Percentiles rank a stretch among this genome's conserved stretches.
Conservation (phyloP, 805 yeast genomes). For the Candida qinlingensis region DNA sequence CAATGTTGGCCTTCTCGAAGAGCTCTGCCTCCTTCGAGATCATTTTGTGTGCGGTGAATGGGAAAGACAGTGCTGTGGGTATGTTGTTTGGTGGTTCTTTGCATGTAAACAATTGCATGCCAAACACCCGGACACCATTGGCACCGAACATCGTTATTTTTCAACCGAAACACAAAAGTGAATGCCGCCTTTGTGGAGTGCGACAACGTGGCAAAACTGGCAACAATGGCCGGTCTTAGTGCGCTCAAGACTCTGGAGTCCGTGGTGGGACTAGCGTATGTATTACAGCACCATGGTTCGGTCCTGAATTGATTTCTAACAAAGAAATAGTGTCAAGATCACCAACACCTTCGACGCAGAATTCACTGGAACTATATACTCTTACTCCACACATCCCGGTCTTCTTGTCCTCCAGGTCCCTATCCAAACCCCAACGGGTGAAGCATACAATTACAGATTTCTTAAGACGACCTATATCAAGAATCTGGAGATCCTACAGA, state of each 20-base stretch:
- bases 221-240: conserved; percentile 3
- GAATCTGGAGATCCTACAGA: conserved; percentile 41
- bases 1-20: conserved; percentile 28
- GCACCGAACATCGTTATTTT: too few species aligned
- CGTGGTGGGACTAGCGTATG: conserved; percentile 13
- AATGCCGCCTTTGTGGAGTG: neutral
- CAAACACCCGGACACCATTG: neutral
- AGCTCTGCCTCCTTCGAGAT: conserved; percentile 26
- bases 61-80: neutral
- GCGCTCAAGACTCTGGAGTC: conserved; percentile 8
- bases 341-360: conserved; percentile 53
- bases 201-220: too few species aligned
- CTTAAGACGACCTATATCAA: conserved; percentile 56
- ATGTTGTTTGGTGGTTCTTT: neutral
- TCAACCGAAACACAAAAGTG: too few species aligned
- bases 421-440: conserved; percentile 3
- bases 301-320: neutral
- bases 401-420: conserved; percentile 28
- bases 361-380: conserved; percentile 57
- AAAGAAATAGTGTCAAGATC: conserved; percentile 44
- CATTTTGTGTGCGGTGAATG: conserved; percentile 5
- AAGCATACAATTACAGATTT: conserved; percentile 37
- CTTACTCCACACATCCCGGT: conserved; percentile 44
- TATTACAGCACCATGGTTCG: neutral
- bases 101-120: neutral